Evolutionary conservation across 768 basidiomycete genomes (phyloP).

Genomic region (Kwoniella bestiolae): DNA sequence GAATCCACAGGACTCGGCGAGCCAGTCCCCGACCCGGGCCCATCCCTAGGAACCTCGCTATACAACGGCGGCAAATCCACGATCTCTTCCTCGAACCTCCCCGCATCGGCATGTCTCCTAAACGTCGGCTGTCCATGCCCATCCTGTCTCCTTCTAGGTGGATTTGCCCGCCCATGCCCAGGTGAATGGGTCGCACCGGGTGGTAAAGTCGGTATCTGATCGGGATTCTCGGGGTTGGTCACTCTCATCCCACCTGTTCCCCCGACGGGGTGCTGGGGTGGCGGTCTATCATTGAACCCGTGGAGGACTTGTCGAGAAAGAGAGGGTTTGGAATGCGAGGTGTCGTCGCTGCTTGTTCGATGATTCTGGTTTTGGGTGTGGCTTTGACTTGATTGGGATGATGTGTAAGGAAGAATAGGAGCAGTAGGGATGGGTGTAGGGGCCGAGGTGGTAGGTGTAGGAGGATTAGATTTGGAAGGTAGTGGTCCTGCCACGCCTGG

Average conservation of each 20-base stretch:
- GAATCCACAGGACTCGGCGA: neutral
- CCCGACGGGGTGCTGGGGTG: neutral
- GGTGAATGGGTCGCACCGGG: slow-evolving; percentile 15
- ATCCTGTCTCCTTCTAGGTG: slow-evolving; percentile 9
- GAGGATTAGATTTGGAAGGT: slow-evolving; percentile 24
- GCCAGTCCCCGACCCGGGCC: neutral
- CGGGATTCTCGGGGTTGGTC: slow-evolving; percentile 32
- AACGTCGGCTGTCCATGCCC: slow-evolving; percentile 29
- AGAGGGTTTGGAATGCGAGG: slow-evolving; percentile 3
- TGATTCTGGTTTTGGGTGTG: slow-evolving; percentile 9
- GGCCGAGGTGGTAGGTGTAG: slow-evolving; percentile 2
- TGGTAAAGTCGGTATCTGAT: slow-evolving; percentile 28
- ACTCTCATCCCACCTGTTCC: slow-evolving; percentile 28
- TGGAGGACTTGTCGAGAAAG: slow-evolving; percentile 2
- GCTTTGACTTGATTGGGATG: neutral
- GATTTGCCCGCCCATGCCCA: neutral
- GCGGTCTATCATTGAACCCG: neutral
- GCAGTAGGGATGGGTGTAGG: neutral
- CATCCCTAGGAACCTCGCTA: slow-evolving; percentile 46
- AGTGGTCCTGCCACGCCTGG: slow-evolving; percentile 34
- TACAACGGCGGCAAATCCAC: slow-evolving; percentile 52
- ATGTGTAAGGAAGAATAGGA: slow-evolving; percentile 3
- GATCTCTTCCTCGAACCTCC: slow-evolving; percentile 34
- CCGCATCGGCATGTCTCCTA: slow-evolving; percentile 46
- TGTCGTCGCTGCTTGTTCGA: neutral